Evolutionary conservation across 2,329 filamentous ascomycete species (phyloP), one percentile per base, ranked within the genome.

Genomic region (Simplicillium aogashimaense): DNA sequence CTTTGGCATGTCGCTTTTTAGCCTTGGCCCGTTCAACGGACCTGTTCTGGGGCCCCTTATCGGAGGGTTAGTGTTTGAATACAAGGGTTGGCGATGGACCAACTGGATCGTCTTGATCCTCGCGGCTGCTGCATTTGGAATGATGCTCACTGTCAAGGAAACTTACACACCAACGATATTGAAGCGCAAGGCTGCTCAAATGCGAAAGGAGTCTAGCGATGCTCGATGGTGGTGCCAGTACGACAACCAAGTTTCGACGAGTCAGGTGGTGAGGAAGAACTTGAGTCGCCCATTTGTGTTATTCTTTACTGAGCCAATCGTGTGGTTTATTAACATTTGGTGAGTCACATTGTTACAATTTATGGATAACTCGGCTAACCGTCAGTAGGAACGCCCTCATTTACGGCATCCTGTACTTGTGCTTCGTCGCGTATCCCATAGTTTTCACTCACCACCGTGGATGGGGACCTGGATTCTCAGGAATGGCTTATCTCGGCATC

Each of bases 401-500:
- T 29, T 92, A 92, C 57, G 83, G 78, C 12, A 86, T 90, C 18
- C 67, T 94, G 1, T 88, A 88, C 52, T 75, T 92, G 25, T 89
- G 84, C 59, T 92, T 94, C 63, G 79, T 89, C n/a, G 84, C 83
- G 15, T 89, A 89, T 56, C 86, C 86, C 0, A 81, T 89, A 39
- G 81, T 90, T 43, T 90, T 88, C 60, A 67, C 69, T 29, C 65
- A 79, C 25, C 54, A 69, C 40, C 81, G 86, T n/a, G 84, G 83
- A 46, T 94, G 86, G 86, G 70, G 69, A 4, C 67, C 80, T 0
- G 78, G 82, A 1, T 57, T 81, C n/a, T 76, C 78, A 0, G 86
- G 87, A 1, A 73, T 94, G 1, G 75, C 84, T 2, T 94, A 89
- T 57, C 51, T 80, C 7, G 86, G 70, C 9, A 61, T 75, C 14